These are phyloP conservation scores for Populus euphratica DNA, from an alignment of 345 rosid species.

Conservation along the genomic window DNA sequence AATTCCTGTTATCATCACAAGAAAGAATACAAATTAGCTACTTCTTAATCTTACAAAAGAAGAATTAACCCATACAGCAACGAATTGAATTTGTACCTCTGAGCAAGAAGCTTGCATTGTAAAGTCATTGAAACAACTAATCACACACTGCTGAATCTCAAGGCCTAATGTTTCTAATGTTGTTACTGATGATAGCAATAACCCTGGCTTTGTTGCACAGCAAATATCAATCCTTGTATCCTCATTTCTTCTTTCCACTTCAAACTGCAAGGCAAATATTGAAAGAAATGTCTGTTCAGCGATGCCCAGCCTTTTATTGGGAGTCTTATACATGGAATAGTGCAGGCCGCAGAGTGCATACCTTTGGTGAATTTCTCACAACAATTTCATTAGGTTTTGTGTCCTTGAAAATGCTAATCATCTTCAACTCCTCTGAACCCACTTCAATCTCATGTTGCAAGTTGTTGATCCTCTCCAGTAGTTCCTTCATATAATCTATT, in stretches of 20 bases:
- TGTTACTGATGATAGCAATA: slow-evolving; percentile 26
- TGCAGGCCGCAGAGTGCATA: slow-evolving; percentile 1
- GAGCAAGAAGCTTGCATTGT: slow-evolving; percentile 37
- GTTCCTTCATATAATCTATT: slow-evolving; percentile 31
- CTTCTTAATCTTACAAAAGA: neutral
- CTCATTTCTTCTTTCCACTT: slow-evolving; percentile 23
- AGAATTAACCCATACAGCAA: neutral
- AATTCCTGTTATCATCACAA: slow-evolving; percentile 9
- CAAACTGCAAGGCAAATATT: slow-evolving; percentile 18
- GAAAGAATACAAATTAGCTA: neutral
- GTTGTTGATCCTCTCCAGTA: slow-evolving; percentile 21
- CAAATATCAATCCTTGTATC: slow-evolving; percentile 27
- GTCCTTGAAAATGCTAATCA: slow-evolving; percentile 20
- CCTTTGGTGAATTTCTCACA: slow-evolving; percentile 31
- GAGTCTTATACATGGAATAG: neutral
- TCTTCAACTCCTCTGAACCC: slow-evolving; percentile 6
- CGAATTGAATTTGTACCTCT: slow-evolving; percentile 9
- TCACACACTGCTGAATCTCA: slow-evolving; percentile 35
- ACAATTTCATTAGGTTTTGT: slow-evolving; percentile 19
- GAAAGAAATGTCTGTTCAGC: neutral
- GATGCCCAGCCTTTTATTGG: neutral
- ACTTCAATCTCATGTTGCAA: slow-evolving; percentile 22
- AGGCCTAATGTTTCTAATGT: slow-evolving; percentile 32
- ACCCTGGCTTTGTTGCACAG: slow-evolving; percentile 31
- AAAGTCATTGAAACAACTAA: slow-evolving; percentile 35